Evolutionary conservation across 805 yeast species (phyloP).

Genomic region (Metschnikowia orientalis): DNA sequence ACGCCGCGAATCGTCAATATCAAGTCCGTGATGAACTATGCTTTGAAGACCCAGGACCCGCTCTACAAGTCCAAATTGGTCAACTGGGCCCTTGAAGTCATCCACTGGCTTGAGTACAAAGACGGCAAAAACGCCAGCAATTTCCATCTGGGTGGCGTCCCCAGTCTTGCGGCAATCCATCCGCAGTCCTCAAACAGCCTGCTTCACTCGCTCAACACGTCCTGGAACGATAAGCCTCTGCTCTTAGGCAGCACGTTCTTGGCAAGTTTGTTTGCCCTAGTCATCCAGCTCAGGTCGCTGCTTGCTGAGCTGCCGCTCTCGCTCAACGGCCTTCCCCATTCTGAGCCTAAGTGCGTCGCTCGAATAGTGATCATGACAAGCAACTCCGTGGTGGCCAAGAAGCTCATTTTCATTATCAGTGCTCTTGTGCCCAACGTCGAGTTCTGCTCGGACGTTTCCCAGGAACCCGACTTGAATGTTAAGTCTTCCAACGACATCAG

Average conservation of each 20-base stretch:
- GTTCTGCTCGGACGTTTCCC: constrained; percentile 7
- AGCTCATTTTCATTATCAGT: constrained; percentile 48
- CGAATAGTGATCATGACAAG: constrained; percentile 56
- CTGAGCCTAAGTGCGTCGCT: constrained; percentile 29
- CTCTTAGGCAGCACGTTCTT: constrained; percentile 33
- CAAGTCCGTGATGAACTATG: constrained; percentile 32
- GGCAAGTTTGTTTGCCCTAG: constrained; percentile 44
- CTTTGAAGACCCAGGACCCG: constrained; percentile 13
- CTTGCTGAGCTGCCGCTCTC: constrained; percentile 33
- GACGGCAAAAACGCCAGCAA: constrained; percentile 33
- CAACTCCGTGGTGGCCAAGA: constrained; percentile 57
- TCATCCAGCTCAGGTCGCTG: constrained; percentile 38
- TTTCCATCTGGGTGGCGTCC: constrained; percentile 6
- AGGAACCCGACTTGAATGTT: too few species aligned
- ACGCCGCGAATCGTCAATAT: constrained; percentile 44
- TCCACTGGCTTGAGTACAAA: constrained; percentile 53
- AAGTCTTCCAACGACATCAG: too few species aligned
- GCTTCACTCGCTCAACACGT: constrained; percentile 1
- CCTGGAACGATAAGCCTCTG: constrained; percentile 7
- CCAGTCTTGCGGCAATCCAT: constrained; percentile 8
- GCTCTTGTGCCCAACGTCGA: constrained; percentile 43
- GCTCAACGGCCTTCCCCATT: constrained; percentile 18
- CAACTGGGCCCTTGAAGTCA: constrained; percentile 50
- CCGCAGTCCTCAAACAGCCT: constrained; percentile 7
- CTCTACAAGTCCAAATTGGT: constrained; percentile 34